Conservation (phyloP, 2,329 filamentous ascomycete genomes). For the Beauveria pseudobassiana region DNA sequence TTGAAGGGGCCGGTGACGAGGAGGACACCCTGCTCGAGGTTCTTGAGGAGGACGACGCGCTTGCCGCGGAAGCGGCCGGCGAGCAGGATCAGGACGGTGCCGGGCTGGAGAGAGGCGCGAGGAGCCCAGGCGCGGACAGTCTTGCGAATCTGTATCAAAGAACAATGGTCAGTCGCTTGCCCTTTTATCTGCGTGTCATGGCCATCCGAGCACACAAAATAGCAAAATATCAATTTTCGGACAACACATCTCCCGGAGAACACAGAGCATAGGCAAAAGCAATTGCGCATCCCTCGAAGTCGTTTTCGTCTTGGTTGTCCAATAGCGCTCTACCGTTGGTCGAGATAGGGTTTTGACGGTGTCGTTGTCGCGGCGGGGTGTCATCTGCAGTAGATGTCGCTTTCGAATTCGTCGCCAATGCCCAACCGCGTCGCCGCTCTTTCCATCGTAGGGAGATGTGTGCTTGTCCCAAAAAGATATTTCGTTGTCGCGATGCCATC, state of each 20-base stretch:
- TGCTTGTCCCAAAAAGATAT: neutral
- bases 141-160: conserved; percentile 73
- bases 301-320: neutral
- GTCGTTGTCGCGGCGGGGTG: neutral
- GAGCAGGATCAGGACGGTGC: conserved; percentile 96
- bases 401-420: conserved; percentile 8
- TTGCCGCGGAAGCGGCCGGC: conserved; percentile 99
- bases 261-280: neutral
- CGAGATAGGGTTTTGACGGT: neutral
- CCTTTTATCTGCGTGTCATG: neutral
- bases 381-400: neutral
- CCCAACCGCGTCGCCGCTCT: neutral
- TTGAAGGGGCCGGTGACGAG: conserved; percentile 99
- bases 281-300: neutral
- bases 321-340: neutral
- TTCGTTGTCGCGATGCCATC: conserved; percentile 8
- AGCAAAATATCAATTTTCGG: conserved; percentile 6
- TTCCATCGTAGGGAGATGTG: neutral
- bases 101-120: conserved; percentile 84
- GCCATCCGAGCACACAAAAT: conserved; percentile 6
- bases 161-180: conserved; percentile 15
- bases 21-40: conserved; percentile 93
- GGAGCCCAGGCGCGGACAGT: conserved; percentile 78
- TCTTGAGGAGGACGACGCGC: conserved; percentile 98
- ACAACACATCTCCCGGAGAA: conserved; percentile 1